Evolutionary conservation across 1,139 yeast species (phyloP), one percentile per base, ranked within the genome.

Genomic region (Eremothecium coryli): DNA sequence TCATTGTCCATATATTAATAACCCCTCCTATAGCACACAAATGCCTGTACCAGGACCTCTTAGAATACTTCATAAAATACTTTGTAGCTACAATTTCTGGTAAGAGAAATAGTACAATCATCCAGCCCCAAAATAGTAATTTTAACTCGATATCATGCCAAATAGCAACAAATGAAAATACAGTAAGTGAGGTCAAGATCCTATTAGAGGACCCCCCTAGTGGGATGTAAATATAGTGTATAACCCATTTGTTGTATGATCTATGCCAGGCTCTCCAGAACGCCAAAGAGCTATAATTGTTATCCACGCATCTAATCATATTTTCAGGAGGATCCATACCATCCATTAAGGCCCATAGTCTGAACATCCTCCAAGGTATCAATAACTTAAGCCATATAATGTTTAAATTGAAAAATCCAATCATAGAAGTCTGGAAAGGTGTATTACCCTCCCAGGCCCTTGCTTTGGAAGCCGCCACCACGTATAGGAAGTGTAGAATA

Each of bases 211-310:
- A 70, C 1, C 96, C 95, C 4, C 97, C 97, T 41, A 90, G 62
- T 2, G 97, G 97, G 14, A 88, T 70, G 50, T 90, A 90, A 30
- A 90, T 71, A 48, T 77, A 77, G 42, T 95, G 68, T 12, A 82
- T 70, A 27, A 84, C 80, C 94, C 96, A 93, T 46, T 82, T 71
- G 60, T 90, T 88, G 62, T 67, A 93, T 26, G 94, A 81, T 48
- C 97, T 71, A 57, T 93, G 99, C 99, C 99, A 93, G 2, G 96
- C 93, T 52, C 98, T 71, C 99, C 99, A 93, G 57, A 93, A 93
- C 8, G 93, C 86, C 42, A 84, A 60, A 0, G 96, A 93, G 17
- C 94, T 81, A 56, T 80, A 90, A 58, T 90, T 93, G 58, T 93
- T 85, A 56, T 85, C 82, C 75, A 93, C 85, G 54, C 98, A 88